Evolutionary conservation across 2,329 filamentous ascomycete species (phyloP), one percentile per base, ranked within the genome.

Genomic region (Neofusicoccum sp.): DNA sequence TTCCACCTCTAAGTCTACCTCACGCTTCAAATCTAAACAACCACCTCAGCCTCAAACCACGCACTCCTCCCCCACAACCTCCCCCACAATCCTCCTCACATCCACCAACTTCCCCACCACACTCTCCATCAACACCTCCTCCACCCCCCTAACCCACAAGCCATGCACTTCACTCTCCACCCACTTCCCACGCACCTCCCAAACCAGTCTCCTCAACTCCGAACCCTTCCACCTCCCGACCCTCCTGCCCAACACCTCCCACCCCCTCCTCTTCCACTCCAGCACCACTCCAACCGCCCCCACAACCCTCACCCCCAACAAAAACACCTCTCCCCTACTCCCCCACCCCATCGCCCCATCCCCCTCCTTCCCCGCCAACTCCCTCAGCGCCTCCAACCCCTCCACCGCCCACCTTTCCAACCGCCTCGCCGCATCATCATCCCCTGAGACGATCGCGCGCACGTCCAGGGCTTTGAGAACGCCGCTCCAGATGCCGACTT

Each of bases 271-370:
- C 49, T 54, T 54, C 49, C 49, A 54, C 49, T 9, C 34, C 49
- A 54, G 12, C 34, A 80, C 67, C 8, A 76, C 70, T n/a, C 78
- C 75, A 7, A 73, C 70, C 7, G 71, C 73, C 60, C 74, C 76
- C 5, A 83, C 61, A 0, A 82, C 70, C 20, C 74, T 68, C 63
- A 81, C 66, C 0, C 83, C 84, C 43, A 89, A 75, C 2, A 82
- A 80, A 71, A 92, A 93, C 1, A 87, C 84, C 31, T 86, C 84
- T 0, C 86, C 81, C 60, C 87, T 86, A 1, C 87, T 87, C 1
- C 84, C 83, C 86, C 89, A 92, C 6, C 91, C 90, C 34, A 96
- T 75, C 7, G 88, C 81, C 0, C 88, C 88, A 68, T 91, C 89
- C 34, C 53, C 7, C 64, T 64, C 34, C 48, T 48, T 20, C 40